Percentiles rank a stretch among this genome's conserved stretches.
phyloP scores from a whole-genome alignment of 306 rosid genomes.

The Ormosia semicastrata region DNA sequence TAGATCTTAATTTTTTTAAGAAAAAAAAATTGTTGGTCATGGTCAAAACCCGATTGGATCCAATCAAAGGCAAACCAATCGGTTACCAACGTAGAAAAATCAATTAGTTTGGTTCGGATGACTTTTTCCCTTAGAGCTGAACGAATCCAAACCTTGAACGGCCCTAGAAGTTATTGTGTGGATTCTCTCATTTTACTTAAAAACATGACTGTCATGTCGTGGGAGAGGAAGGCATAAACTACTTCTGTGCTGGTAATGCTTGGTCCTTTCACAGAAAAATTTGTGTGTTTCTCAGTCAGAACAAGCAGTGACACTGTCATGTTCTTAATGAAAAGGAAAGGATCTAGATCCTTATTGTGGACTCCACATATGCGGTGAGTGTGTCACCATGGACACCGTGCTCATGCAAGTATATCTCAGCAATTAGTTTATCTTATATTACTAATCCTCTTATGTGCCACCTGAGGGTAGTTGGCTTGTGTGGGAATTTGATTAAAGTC shows the following conservation, averaged over 20 bases:
- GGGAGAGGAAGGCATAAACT: neutral
- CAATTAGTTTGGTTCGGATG: neutral
- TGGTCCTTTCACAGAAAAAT: neutral
- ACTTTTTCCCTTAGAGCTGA: neutral
- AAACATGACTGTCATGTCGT: neutral
- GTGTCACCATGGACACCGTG: neutral
- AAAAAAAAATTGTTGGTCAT: neutral
- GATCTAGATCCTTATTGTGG: neutral
- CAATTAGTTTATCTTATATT: neutral
- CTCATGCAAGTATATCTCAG: neutral
- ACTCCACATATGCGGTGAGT: neutral
- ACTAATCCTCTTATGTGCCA: neutral
- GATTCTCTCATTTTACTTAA: conserved; percentile 4
- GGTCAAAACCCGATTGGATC: neutral
- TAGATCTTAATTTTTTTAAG: neutral
- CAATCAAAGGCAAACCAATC: neutral
- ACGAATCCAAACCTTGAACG: neutral
- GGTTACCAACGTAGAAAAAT: neutral
- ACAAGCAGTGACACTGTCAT: neutral
- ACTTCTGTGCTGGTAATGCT: neutral
- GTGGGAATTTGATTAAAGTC: neutral
- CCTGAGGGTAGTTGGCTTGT: neutral
- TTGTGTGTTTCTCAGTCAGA: neutral
- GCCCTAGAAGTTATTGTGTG: neutral
- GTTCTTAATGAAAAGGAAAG: neutral